Base-by-base conservation (phyloP, 2,329 filamentous ascomycete species). In the Ramularia collo-cygni region DNA sequence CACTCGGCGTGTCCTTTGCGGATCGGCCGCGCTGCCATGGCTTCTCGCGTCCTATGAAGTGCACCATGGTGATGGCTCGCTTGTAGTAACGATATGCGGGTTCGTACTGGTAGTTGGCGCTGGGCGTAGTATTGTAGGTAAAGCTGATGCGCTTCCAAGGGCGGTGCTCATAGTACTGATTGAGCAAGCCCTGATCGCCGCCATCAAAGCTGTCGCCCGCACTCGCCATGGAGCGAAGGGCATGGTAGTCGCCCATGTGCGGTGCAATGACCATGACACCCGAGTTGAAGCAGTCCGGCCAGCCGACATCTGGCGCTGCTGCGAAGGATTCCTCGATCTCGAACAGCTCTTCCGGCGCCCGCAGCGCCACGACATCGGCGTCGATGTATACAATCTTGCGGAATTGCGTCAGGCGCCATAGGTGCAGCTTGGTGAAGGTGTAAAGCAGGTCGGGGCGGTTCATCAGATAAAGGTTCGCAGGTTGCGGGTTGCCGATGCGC, bases 241-340 rank as follows among this genome's bases (percentile, higher is more conserved):
- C 84, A 65, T 87, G 82, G 65, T 89, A 96, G 52, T 94, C 89
- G 42, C 82, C 83, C 75, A 89, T 71, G 64, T 90, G 83, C 24
- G 92, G 92, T 12, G 75, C 82, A 44, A 98, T 66, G 26, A 88
- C 87, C 87, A 98, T 93, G 54, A 98, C 79, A 57, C 92, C 92
- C n/a, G 85, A 88, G 66, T 98, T 98, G 78, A 96, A 96, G 46
- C 89, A 77, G 66, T 98, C 92, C 24, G 92, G 92, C 92, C 92
- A 98, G 53, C 92, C 92, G 55, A 96, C 88, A 64, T 98, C 92
- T 21, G 92, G 89, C 8, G 85, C 88, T 2, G 92, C 79, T 17
- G 79, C 78, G 52, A 83, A 81, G 17, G 68, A 55, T 24, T 71
- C 71, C 8, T 76, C 66, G 29, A 79, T 62, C 13, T 81, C 74